phyloP scores from a whole-genome alignment of 2,329 filamentous ascomycete genomes.

The Exophiala sideris region DNA sequence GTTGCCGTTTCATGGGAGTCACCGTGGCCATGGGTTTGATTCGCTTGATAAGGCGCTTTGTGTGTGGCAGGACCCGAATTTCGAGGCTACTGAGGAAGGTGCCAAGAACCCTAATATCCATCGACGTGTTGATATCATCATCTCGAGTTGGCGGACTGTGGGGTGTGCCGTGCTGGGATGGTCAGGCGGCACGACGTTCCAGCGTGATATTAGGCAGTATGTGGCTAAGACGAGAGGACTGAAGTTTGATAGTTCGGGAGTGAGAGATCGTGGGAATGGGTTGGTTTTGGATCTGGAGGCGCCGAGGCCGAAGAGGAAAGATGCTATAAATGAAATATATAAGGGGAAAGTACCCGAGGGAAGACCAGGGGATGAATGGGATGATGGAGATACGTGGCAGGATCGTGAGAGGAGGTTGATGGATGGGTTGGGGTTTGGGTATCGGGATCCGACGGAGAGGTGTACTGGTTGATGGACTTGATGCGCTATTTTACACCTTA shows the following conservation, averaged over 20 bases:
- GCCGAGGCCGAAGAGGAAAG: conserved; percentile 28
- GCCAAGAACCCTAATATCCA: conserved; percentile 67
- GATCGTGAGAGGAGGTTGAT: conserved; percentile 80
- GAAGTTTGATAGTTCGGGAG: conserved; percentile 90
- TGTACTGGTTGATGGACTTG: conserved; percentile 57
- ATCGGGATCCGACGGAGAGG: conserved; percentile 63
- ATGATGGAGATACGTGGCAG: conserved; percentile 52
- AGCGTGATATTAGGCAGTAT: conserved; percentile 78
- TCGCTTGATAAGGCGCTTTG: conserved; percentile 87
- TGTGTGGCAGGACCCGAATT: conserved; percentile 76
- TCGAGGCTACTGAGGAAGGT: conserved; percentile 28
- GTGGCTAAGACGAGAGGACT: conserved; percentile 67
- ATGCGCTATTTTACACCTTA: background rate
- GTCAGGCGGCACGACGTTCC: conserved; percentile 84
- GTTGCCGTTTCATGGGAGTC: conserved; percentile 50
- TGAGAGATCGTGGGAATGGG: conserved; percentile 62
- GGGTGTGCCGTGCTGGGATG: conserved; percentile 87
- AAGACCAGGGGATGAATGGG: conserved; percentile 65
- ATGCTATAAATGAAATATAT: background rate
- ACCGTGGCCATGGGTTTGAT: conserved; percentile 67
- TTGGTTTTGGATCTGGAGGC: conserved; percentile 68
- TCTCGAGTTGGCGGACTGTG: conserved; percentile 81
- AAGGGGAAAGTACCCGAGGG: conserved; percentile 38
- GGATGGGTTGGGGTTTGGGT: conserved; percentile 67
- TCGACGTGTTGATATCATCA: conserved; percentile 85